A percentile compares a stretch with the other conserved stretches of the same genome.
phyloP scores from a whole-genome alignment of 345 rosid species.

The Cardiospermum halicacabum region DNA sequence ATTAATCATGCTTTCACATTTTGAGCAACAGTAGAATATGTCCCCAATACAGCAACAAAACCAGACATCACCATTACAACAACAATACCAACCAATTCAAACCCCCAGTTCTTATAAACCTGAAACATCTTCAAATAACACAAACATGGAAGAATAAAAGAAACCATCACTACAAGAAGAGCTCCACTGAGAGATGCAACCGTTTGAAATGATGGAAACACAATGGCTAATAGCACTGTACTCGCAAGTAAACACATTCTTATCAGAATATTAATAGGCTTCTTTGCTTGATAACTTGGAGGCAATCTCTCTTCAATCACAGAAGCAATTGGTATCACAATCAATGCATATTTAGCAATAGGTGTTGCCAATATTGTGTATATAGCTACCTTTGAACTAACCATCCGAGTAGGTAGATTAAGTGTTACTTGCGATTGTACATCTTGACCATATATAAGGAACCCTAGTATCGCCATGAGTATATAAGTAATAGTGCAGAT shows the following conservation, averaged over 20 bases:
- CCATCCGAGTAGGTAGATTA: conserved; percentile 28
- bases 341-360: conserved; percentile 39
- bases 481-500: conserved; percentile 30
- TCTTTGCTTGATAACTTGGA: conserved; percentile 16
- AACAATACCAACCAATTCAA: conserved; percentile 15
- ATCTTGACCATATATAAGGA: conserved; percentile 33
- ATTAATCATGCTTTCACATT: too few relatives aligned
- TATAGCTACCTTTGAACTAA: conserved; percentile 46
- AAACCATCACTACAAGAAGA: conserved; percentile 25
- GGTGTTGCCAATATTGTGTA: conserved; percentile 34
- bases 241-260: conserved; percentile 26
- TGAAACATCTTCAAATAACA: conserved; percentile 38
- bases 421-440: conserved; percentile 35
- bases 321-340: conserved; percentile 29
- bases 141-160: conserved; percentile 32
- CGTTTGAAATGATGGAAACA: conserved; percentile 35
- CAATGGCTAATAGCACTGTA: conserved; percentile 26
- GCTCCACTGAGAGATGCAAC: conserved; percentile 36
- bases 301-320: conserved; percentile 30
- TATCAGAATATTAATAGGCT: conserved; percentile 23
- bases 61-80: conserved; percentile 5
- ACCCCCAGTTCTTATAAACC: conserved; percentile 13
- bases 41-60: conserved; percentile 17
- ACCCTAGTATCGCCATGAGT: conserved; percentile 41
- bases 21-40: conserved; percentile 19